Base-by-base conservation (phyloP, 1,139 yeast genomes). In the Hyphopichia pseudoburtonii region DNA sequence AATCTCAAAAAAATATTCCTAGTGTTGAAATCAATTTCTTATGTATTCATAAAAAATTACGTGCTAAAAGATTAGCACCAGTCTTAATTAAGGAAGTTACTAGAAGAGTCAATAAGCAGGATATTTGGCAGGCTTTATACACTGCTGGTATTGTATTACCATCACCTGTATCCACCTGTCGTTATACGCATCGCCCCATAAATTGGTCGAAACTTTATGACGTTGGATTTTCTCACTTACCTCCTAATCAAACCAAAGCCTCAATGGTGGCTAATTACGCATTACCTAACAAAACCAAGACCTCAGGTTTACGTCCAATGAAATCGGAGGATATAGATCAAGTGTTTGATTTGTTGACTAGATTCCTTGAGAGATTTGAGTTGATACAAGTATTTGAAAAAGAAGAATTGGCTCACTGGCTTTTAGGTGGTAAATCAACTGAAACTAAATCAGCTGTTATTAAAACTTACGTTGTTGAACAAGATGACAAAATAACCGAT, bases 41-140 rank as follows among this genome's bases (percentile, higher is more conserved):
- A 51, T 89, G 96, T 58, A 86, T 94, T 39, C 99, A 92, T 64
- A 92, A 92, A 64, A 88, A 90, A 62, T 74, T 92, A 48, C 76
- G 99, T 54, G 76, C 92, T n/a, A 92, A 92, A 62, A 78, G 99
- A 52, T 73, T 92, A 55, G 90, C 98, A 0, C 99, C 99, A 0
- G 86, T 92, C 12, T 70, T 92, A 56, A 92, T 92, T 60, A 86
- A 86, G 53, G 99, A 92, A 62, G 86, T 92, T 47, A 92, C 98
- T 4, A 78, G 99, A 57, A 76, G 97, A 50, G 95, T 92, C 47
- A 92, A 94, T 62, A 74, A 77, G 45, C 73, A 74, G 33, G 78
- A 86, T 40, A 85, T 90, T 42, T 92, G 97, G 97, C 97, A 92
- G 60, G 98, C 98, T 0, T 73, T 94, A 43, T 89, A 88, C 61